A percentile compares a stretch with the other conserved stretches of the same genome.
Conservation (phyloP, 1,284 basidiomycete genomes). For the Neonothopanus nambi region DNA sequence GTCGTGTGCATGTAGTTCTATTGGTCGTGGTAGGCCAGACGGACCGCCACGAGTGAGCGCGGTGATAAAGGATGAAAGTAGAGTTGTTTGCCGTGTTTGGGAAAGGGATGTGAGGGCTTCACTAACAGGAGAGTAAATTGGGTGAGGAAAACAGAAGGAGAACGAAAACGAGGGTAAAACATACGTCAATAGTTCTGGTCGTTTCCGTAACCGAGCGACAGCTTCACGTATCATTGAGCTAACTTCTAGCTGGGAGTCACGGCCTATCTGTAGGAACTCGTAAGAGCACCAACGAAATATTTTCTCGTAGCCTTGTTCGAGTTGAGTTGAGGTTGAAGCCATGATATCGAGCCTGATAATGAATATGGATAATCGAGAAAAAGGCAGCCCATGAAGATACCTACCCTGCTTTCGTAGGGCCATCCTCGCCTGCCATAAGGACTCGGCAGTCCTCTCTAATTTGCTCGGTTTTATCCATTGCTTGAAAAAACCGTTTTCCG, state of each 20-base stretch:
- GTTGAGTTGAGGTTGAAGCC: slow-evolving; percentile 74
- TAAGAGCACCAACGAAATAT: slow-evolving; percentile 84
- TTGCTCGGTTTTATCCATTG: slow-evolving; percentile 83
- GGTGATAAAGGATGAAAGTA: slow-evolving; percentile 80
- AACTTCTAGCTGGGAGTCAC: slow-evolving; percentile 82
- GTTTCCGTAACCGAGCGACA: slow-evolving; percentile 68
- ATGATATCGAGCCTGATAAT: slow-evolving; percentile 81
- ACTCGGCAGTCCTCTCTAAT: slow-evolving; percentile 87
- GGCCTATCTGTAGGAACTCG: slow-evolving; percentile 82
- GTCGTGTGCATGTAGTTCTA: slow-evolving; percentile 97
- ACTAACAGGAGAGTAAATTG: slow-evolving; percentile 36
- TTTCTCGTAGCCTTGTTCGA: slow-evolving; percentile 91
- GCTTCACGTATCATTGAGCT: slow-evolving; percentile 70
- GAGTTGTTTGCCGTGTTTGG: slow-evolving; percentile 78
- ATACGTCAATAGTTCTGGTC: slow-evolving; percentile 81
- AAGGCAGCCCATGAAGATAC: slow-evolving; percentile 24
- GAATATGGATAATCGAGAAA: background rate
- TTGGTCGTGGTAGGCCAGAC: slow-evolving; percentile 86
- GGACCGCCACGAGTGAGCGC: slow-evolving; percentile 91
- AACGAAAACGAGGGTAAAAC: slow-evolving; percentile 26
- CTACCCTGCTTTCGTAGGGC: slow-evolving; percentile 80
- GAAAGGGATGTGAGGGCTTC: slow-evolving; percentile 80
- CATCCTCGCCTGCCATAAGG: slow-evolving; percentile 85
- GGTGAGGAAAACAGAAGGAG: slow-evolving; percentile 4
- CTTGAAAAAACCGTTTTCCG: slow-evolving; percentile 73